Base-by-base conservation (phyloP, 148 eudicot genomes). In the Spergularia marina region DNA sequence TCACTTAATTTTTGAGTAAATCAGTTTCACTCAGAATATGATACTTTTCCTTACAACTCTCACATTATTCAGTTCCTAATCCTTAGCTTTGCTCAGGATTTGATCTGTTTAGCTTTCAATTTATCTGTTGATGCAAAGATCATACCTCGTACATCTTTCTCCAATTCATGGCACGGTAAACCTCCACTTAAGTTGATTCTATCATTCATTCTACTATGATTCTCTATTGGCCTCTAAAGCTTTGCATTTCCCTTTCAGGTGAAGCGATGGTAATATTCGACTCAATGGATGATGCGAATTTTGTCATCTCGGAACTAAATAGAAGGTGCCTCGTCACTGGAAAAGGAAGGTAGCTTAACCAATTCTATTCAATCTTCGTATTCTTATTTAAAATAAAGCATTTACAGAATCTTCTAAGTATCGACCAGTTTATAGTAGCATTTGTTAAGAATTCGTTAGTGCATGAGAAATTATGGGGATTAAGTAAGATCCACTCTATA, bases 231-330 rank as follows among this genome's bases (percentile, higher is more conserved):
- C 1, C 10, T 44, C 25, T 75, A 41, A 53, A 55, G 70, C 13
- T 77, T 6, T 4, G 4, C 13, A 12, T 20, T 65, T 20, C 59
- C 47, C 62, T 73, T 56, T 51, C 81, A 92, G 97, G 94, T 56
- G 84, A 79, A 83, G 92, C 97, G 58, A 73, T 89, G 66, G 89
- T 86, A 47, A 60, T 84, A 74, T 85, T 91, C 82, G 77, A 75
- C 68, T 71, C 90, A 40, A 80, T 64, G 70, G 87, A 76, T 74
- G 89, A 83, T 53, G 89, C 88, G 64, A 85, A 89, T 0, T 78
- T 41, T 68, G 86, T 86, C 64, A 54, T 85, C 64, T 62, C 60
- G 14, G 75, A 82, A 80, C 77, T 91, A 53, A 77, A 77, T 36
- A 64, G 73, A 40, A 85, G 73, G 58, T 89, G 93, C 79, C 82